Evolutionary conservation across 139 green algal genomes (phyloP).

Genomic region (Chlorella sp.): DNA sequence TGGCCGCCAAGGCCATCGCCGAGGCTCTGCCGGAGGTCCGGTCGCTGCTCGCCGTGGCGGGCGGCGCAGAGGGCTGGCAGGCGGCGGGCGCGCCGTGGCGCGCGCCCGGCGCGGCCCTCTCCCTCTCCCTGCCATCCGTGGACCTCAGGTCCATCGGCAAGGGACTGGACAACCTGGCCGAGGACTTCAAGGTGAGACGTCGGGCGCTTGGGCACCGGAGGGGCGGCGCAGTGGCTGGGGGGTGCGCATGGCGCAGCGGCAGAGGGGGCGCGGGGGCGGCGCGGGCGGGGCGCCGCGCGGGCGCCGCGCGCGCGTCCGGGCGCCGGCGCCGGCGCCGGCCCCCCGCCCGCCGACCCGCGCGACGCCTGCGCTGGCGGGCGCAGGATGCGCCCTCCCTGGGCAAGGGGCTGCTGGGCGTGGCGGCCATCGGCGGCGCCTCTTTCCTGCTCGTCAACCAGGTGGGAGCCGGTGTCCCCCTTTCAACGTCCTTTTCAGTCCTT

Average conservation of each 20-base stretch:
- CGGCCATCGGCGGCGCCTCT: slow-evolving; percentile 34
- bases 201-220: no score
- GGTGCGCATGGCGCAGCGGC: no score
- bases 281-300: no score
- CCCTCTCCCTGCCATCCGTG: background rate
- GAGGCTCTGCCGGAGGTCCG: background rate
- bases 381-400: slow-evolving; percentile 27
- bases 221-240: no score
- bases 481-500: no score
- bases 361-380: no score
- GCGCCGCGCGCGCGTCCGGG: no score
- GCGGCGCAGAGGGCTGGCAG: slow-evolving; percentile 52
- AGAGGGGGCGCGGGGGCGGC: no score
- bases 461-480: no score
- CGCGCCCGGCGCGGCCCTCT: background rate
- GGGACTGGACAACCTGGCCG: slow-evolving; percentile 37
- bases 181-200: slow-evolving; percentile 51
- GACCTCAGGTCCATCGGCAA: slow-evolving; percentile 22
- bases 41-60: slow-evolving; percentile 44
- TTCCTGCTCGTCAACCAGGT: slow-evolving; percentile 53
- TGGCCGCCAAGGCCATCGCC: slow-evolving; percentile 38
- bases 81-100: background rate
- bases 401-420: slow-evolving; percentile 46
- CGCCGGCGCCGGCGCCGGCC: no score
- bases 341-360: no score